Percentiles rank a stretch among this genome's conserved stretches.
phyloP scores from a whole-genome alignment of 495 filamentous ascomycete species.

The Letharia columbiana region DNA sequence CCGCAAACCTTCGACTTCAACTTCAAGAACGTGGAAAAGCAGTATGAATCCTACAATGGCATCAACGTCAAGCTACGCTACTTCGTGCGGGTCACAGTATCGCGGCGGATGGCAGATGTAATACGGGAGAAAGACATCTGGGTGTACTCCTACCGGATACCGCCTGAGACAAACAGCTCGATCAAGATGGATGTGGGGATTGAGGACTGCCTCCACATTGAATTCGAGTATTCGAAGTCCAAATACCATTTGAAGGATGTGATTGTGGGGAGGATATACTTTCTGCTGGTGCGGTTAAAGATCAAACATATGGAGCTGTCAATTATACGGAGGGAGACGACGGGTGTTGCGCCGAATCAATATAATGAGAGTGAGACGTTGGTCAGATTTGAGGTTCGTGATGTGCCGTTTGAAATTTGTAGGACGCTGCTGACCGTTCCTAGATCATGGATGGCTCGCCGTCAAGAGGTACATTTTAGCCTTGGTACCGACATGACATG shows the following conservation, averaged over 20 bases:
- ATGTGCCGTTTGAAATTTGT: no score
- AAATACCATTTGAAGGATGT: conserved; percentile 99
- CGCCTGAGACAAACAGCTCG: conserved; percentile 91
- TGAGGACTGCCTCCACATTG: conserved; percentile 98
- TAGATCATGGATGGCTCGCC: conserved; percentile 99
- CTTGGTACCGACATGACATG: neutral
- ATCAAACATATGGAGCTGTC: conserved; percentile 99
- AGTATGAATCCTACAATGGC: conserved; percentile 99
- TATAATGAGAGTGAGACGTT: conserved; percentile 99
- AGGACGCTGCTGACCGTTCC: neutral
- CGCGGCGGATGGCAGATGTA: conserved; percentile 92
- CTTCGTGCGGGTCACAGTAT: conserved; percentile 95
- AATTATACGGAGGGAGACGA: conserved; percentile 95
- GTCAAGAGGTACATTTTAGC: conserved; percentile 55
- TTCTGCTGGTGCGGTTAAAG: conserved; percentile 93
- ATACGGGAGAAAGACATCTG: conserved; percentile 99
- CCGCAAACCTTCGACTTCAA: conserved; percentile 99
- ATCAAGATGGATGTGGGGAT: conserved; percentile 99
- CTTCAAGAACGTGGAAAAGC: conserved; percentile 99
- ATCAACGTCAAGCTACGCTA: conserved; percentile 99
- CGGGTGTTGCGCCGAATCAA: conserved; percentile 97
- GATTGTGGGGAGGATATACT: conserved; percentile 98
- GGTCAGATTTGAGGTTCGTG: conserved; percentile 79
- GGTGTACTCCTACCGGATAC: conserved; percentile 98
- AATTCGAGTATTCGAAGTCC: conserved; percentile 98